These are phyloP conservation scores for Friedmanniomyces endolithicus DNA, from an alignment of 495 filamentous ascomycete species.

Conservation along the genomic window DNA sequence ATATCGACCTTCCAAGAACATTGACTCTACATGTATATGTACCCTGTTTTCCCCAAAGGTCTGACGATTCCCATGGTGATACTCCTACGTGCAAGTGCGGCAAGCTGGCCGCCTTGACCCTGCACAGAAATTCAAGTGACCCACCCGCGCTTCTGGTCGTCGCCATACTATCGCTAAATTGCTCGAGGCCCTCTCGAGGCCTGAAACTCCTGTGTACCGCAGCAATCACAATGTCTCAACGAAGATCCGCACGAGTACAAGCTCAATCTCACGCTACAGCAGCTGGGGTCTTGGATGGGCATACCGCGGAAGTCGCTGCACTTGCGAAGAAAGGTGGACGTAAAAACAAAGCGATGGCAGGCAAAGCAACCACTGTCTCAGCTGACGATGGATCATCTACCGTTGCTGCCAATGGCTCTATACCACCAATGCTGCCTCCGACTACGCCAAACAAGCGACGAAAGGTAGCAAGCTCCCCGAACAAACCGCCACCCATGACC, in stretches of 20 bases:
- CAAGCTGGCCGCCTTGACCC: no score
- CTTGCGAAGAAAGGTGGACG: slow-evolving; percentile 12
- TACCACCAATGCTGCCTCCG: slow-evolving; percentile 10
- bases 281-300: slow-evolving; percentile 26
- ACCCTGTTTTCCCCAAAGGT: no score
- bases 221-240: slow-evolving; percentile 22
- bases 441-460: slow-evolving; percentile 19
- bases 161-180: not conserved
- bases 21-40: no score
- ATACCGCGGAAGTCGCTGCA: not conserved
- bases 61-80: no score
- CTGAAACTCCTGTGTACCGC: not conserved
- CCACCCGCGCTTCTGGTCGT: not conserved
- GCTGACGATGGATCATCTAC: slow-evolving; percentile 1
- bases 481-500: slow-evolving; percentile 23
- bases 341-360: slow-evolving; percentile 2
- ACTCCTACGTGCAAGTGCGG: no score
- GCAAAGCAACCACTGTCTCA: not conserved
- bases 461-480: slow-evolving; percentile 12
- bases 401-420: not conserved
- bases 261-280: slow-evolving; percentile 6
- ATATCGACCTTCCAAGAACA: no score
- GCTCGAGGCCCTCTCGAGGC: not conserved
- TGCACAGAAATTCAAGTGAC: no score
- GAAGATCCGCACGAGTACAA: slow-evolving; percentile 22